A percentile compares a stretch with the other conserved stretches of the same genome.
Evolutionary conservation across 2,329 filamentous ascomycete genomes (phyloP).

Genomic region (Xylaria sp.): DNA sequence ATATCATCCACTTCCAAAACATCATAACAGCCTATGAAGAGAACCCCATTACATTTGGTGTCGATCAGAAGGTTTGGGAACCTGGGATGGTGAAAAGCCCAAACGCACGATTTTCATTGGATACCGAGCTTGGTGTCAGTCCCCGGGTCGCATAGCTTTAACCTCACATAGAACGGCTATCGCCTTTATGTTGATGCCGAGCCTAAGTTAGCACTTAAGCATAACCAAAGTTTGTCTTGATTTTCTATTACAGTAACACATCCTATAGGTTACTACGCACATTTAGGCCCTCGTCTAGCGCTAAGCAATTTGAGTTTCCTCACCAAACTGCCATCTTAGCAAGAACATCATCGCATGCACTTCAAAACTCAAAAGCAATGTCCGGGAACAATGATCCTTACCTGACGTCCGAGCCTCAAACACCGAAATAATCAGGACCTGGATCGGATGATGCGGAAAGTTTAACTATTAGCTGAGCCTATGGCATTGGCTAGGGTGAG

Average conservation of each 20-base stretch:
- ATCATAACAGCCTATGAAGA: background rate
- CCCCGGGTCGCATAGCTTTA: background rate
- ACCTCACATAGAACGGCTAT: slow-evolving; percentile 2
- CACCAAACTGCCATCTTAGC: background rate
- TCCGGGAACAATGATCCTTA: slow-evolving; percentile 25
- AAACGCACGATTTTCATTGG: background rate
- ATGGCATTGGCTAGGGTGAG: slow-evolving; percentile 19
- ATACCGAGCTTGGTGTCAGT: background rate
- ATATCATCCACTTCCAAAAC: background rate
- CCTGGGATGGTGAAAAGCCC: background rate
- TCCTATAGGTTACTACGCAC: slow-evolving; percentile 11
- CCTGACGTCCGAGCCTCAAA: slow-evolving; percentile 26
- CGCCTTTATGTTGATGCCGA: slow-evolving; percentile 3
- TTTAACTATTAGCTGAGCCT: background rate
- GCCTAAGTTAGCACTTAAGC: slow-evolving; percentile 13
- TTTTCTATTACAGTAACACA: background rate
- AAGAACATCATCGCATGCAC: slow-evolving; percentile 14
- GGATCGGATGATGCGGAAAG: slow-evolving; percentile 25
- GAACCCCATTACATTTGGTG: background rate
- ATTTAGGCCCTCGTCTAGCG: background rate
- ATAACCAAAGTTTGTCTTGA: slow-evolving; percentile 15
- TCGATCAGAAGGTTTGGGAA: background rate
- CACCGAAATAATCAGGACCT: background rate
- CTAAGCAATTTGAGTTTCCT: slow-evolving; percentile 9
- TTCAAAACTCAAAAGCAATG: slow-evolving; percentile 23